Evolutionary conservation across 75 land plant species (phyloP), one percentile per base, ranked within the genome.

Genomic region (Cryptomeria japonica): DNA sequence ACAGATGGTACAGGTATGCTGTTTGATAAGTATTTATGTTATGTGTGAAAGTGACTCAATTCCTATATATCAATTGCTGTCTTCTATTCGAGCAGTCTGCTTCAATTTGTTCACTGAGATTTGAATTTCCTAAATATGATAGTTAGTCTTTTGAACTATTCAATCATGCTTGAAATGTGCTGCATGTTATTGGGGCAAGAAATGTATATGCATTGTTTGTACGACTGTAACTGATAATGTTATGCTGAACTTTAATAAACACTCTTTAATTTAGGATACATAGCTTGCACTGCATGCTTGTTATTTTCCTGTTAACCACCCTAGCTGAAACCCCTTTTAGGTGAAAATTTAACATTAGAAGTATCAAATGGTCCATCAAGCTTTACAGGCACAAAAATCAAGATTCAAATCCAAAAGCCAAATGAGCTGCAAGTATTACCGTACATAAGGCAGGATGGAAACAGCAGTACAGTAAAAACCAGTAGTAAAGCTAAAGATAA

Each of bases 1-100:
- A 77, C 55, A 90, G 53, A 86, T 91, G 88, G 92, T 83, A 38
- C 92, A 91, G 92, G 92, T 91, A 87, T 87, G 37, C 16, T 55
- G 32, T 85, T 85, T 28, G 84, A 82, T 46, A 0, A 46, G 49
- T 82, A 82, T 46, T 82, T 12, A 86, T 68, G 39, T 11, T n/a
- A 12, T 85, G 9, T 77, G 84, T 32, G 80, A 11, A 6, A 72
- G 15, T 22, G 36, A 16, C 19, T 56, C 37, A 75, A 34, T 75
- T 32, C 13, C 12, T 32, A 75, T 12, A 75, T 75, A 14, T 72
- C 76, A 9, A 31, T 72, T 75, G 77, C 38, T 12, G 16, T 78
- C 42, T 38, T 38, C 8, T 16, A 16, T 78, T 16, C 80, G 38
- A 78, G 37, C 38, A 5, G 2, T 36, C 18, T 2, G 16, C 19